Base-by-base conservation (phyloP, 2,329 filamentous ascomycete species). In the Sclerotinia sclerotiorum region DNA sequence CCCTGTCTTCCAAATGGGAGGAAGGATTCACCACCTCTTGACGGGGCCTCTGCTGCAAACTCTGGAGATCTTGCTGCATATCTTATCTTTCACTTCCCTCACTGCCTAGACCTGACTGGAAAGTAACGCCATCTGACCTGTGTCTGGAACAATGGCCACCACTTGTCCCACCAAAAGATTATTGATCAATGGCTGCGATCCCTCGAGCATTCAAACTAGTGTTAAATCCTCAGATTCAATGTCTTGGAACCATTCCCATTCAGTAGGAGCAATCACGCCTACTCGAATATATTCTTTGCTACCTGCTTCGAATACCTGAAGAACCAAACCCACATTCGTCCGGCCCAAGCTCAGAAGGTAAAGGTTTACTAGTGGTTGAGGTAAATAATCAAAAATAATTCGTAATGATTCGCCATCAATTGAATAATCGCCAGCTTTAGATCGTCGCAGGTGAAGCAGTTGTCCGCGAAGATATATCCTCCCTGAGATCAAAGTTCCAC, bases 211-310 rank as follows among this genome's bases (percentile, higher is more conserved):
- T 61, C 19, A 67, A 10, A 67, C 55, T 13, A 67, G 39, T 19
- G 32, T 67, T 39, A 67, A n/a, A 29, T 32, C 29, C n/a, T 62
- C 44, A 15, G 62, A 62, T 19, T 35, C 35, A 6, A 51, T 19
- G 24, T 62, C 29, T 29, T 67, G 21, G n/a, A 67, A 67, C 65
- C 65, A 67, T 52, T 61, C 29, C 65, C 65, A 61, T 52, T 67
- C 55, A 24, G 46, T 67, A 24, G 65, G 65, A 24, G 55, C 65
- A 42, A 67, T 32, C 13, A 58, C 42, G 15, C 65, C 65, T 17
- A 67, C 48, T 49, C 65, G 54, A 19, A 2, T 35, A 27, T 67
- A 67, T 49, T 67, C 65, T 29, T 19, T 61, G 29, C 54, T 58
- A 24, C 32, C 29, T 13, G 61, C 29, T 39, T 61, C 54, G 13